Conservation (phyloP, 352 stramenopile genomes). For the Pythium graminicola region DNA sequence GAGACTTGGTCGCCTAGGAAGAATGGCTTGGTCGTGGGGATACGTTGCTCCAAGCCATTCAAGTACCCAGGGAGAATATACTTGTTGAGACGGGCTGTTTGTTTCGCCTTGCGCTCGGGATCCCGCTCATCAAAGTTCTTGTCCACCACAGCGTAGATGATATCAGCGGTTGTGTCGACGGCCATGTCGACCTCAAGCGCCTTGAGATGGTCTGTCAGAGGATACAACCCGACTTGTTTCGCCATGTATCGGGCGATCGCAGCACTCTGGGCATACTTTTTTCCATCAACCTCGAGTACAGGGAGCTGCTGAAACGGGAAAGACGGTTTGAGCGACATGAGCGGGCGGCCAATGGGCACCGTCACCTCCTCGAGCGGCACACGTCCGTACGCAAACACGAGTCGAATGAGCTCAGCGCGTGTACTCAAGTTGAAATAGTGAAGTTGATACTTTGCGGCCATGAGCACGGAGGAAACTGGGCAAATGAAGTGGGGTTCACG, state of each 20-base stretch:
- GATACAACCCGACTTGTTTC: slow-evolving; percentile 34
- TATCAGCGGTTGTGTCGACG: slow-evolving; percentile 25
- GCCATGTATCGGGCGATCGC: slow-evolving; percentile 40
- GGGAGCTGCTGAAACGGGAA: slow-evolving; percentile 40
- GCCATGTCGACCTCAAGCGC: slow-evolving; percentile 35
- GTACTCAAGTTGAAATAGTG: slow-evolving; percentile 41
- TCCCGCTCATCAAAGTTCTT: slow-evolving; percentile 30
- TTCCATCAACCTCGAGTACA: slow-evolving; percentile 37
- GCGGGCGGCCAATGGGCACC: slow-evolving; percentile 22
- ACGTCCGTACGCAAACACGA: slow-evolving; percentile 33
- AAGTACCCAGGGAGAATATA: slow-evolving; percentile 26
- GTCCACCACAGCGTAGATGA: slow-evolving; percentile 21
- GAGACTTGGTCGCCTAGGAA: slow-evolving; percentile 31
- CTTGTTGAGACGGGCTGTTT: slow-evolving; percentile 26
- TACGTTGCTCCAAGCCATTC: slow-evolving; percentile 17
- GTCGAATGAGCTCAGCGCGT: slow-evolving; percentile 37
- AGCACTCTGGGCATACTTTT: slow-evolving; percentile 29
- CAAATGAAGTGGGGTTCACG: neutral
- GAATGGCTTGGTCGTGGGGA: slow-evolving; percentile 20
- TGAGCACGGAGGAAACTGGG: neutral
- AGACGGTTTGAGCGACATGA: slow-evolving; percentile 29
- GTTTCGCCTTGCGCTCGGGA: slow-evolving; percentile 22
- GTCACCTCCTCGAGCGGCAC: slow-evolving; percentile 35
- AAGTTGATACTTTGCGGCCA: slow-evolving; percentile 18
- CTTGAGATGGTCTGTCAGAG: slow-evolving; percentile 18